Conservation (phyloP, 2,329 filamentous ascomycete species). For the Cercospora citrullina region DNA sequence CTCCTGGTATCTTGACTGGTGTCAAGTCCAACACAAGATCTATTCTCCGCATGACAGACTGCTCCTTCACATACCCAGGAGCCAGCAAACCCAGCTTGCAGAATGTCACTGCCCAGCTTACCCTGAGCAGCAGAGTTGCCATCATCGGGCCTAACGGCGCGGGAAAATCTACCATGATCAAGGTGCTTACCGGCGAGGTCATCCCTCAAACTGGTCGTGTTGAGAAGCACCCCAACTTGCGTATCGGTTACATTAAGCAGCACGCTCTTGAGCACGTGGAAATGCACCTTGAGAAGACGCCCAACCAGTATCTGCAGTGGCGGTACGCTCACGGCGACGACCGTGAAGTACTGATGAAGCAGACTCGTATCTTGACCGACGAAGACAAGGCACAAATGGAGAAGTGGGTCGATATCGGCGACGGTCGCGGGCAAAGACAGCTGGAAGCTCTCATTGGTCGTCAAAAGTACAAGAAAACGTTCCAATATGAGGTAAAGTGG, state of each 20-base stretch:
- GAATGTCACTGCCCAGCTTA: constrained; percentile 84
- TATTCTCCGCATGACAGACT: constrained; percentile 92
- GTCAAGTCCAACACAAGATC: constrained; percentile 93
- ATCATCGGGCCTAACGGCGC: constrained; percentile 98
- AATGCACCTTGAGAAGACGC: constrained; percentile 99
- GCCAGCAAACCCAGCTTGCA: constrained; percentile 80
- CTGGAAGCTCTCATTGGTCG: constrained; percentile 90
- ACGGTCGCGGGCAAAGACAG: constrained; percentile 74
- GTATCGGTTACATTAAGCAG: constrained; percentile 99
- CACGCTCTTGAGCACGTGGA: constrained; percentile 98
- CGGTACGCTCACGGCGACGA: constrained; percentile 96
- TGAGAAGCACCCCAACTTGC: constrained; percentile 97
- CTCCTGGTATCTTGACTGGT: constrained; percentile 88
- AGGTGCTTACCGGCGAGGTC: constrained; percentile 89
- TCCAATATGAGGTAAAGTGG: constrained; percentile 99
- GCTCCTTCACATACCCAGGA: constrained; percentile 90
- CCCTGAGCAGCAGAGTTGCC: constrained; percentile 86
- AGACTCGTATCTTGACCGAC: constrained; percentile 84
- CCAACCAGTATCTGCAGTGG: constrained; percentile 98
- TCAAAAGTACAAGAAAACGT: constrained; percentile 98
- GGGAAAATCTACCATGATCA: constrained; percentile 97
- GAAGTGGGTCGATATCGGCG: constrained; percentile 78
- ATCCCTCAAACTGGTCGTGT: constrained; percentile 82
- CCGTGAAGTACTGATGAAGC: constrained; percentile 95
- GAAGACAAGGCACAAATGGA: constrained; percentile 90